Evolutionary conservation across 495 filamentous ascomycete species (phyloP).

Genomic region (Podospora anserina): DNA sequence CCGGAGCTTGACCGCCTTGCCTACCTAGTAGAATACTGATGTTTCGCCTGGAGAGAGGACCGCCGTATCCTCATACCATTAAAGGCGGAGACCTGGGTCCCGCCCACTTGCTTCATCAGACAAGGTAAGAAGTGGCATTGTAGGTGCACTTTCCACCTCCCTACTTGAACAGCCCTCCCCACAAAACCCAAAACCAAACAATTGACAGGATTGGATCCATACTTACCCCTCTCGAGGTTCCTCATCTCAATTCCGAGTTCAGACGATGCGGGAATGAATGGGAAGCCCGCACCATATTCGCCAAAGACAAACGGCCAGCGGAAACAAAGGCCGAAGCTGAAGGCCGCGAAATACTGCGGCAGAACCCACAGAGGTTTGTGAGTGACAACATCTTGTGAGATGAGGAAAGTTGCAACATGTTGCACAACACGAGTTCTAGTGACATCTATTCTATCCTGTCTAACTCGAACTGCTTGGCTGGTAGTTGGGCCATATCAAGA

Average conservation of each 20-base stretch:
- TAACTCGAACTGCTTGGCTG: background rate
- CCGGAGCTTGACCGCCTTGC: background rate
- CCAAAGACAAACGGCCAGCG: background rate
- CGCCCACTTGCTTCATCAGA: background rate
- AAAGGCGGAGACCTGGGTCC: background rate
- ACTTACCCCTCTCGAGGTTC: background rate
- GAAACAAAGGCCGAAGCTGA: background rate
- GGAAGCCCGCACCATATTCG: background rate
- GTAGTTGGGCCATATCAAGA: background rate
- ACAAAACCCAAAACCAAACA: no score
- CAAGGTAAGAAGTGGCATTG: background rate
- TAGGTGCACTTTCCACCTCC: background rate
- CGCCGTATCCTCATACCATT: no score
- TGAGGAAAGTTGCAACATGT: background rate
- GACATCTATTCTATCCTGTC: background rate
- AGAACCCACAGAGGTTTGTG: background rate
- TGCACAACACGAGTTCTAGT: background rate
- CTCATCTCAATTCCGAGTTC: background rate
- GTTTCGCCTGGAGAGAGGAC: background rate
- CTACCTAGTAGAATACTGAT: background rate
- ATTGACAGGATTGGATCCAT: background rate
- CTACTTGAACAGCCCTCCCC: background rate
- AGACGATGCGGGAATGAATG: background rate
- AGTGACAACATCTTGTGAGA: background rate
- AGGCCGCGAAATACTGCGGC: background rate